A percentile compares a stretch with the other conserved stretches of the same genome.
Evolutionary conservation across 176 grass and related monocot genomes (phyloP).

Genomic region (Musa schizocarpa): DNA sequence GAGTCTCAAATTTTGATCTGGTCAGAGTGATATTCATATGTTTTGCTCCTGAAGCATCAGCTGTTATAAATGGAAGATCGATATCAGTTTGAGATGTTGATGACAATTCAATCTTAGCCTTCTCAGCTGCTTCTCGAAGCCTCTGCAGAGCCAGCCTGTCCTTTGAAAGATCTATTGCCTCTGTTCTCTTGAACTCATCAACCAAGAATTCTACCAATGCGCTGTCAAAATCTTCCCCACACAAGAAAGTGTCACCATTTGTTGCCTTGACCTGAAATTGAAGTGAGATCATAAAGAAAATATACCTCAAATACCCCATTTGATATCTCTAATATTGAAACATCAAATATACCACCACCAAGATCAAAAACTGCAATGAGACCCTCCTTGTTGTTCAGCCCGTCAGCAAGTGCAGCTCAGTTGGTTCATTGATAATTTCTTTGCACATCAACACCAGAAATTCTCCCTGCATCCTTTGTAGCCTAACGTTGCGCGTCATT

Average conservation of each 20-base stretch:
- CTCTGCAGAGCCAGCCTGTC: slow-evolving; percentile 58
- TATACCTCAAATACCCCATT: slow-evolving; percentile 75
- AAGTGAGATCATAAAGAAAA: not conserved
- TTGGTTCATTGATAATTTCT: slow-evolving; percentile 74
- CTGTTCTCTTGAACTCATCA: slow-evolving; percentile 52
- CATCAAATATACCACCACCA: slow-evolving; percentile 72
- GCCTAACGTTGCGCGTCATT: slow-evolving; percentile 62
- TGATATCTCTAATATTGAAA: slow-evolving; percentile 73
- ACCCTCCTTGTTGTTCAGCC: slow-evolving; percentile 67
- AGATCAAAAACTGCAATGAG: slow-evolving; percentile 76
- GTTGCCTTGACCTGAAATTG: slow-evolving; percentile 59
- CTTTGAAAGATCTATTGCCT: slow-evolving; percentile 64
- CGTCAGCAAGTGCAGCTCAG: slow-evolving; percentile 59
- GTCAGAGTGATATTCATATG: slow-evolving; percentile 74
- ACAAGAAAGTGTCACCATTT: slow-evolving; percentile 75
- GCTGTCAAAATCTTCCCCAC: slow-evolving; percentile 83
- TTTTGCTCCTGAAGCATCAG: slow-evolving; percentile 69
- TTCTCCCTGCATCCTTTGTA: slow-evolving; percentile 68
- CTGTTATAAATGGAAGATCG: slow-evolving; percentile 68
- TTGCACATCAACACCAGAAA: slow-evolving; percentile 54
- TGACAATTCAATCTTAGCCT: slow-evolving; percentile 68
- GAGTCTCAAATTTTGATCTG: slow-evolving; percentile 60
- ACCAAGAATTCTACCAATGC: slow-evolving; percentile 58
- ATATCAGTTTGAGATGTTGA: slow-evolving; percentile 71
- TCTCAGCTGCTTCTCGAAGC: slow-evolving; percentile 69